Base-by-base conservation (phyloP, 2,329 filamentous ascomycete species). In the Amylocarpus encephaloides region DNA sequence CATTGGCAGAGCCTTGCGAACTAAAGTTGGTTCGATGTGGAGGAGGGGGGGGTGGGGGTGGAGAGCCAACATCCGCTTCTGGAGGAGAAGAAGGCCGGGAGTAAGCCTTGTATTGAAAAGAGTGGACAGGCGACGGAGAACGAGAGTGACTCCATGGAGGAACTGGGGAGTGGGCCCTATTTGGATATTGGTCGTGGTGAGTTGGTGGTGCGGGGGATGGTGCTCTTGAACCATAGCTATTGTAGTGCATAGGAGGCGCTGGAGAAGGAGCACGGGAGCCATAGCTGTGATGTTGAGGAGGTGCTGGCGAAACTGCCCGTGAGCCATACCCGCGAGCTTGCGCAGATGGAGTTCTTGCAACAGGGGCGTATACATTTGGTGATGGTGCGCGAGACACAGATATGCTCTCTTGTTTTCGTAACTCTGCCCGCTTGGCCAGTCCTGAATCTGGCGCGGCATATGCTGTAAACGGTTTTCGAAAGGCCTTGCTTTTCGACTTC, bases 41-140 rank as follows among this genome's bases (percentile, higher is more conserved):
- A 0, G 91, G 90, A 2, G 89, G 83, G 1, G 90, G 89, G 6
- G 90, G 89, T 15, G 89, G 88, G 7, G 68, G 67, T 13, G 69
- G 70, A 32, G 62, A 64, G 11, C 61, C 66, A 38, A 64, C 55
- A 33, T 64, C 63, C 39, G 65, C 63, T 43, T 66, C 56, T 16
- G 63, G 62, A 10, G 70, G 68, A 11, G 71, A 73, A 26, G 68
- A 34, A 19, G 56, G 64, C 51, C 70, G 65, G 45, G 70, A 68
- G 48, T 66, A 45, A 47, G 64, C 39, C 56, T 63, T 38, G 53
- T 65, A 62, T 41, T 56, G 55, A 47, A 58, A 59, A 22, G 63
- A 62, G 6, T 62, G 63, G 29, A 50, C 57, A 30, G 56, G 58
- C 5, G 55, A 58, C 41, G 49, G 46, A 11, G 48, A 47, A 7